These are phyloP conservation scores for Brettanomyces nanus DNA, from an alignment of 805 yeast species.

Conservation along the genomic window DNA sequence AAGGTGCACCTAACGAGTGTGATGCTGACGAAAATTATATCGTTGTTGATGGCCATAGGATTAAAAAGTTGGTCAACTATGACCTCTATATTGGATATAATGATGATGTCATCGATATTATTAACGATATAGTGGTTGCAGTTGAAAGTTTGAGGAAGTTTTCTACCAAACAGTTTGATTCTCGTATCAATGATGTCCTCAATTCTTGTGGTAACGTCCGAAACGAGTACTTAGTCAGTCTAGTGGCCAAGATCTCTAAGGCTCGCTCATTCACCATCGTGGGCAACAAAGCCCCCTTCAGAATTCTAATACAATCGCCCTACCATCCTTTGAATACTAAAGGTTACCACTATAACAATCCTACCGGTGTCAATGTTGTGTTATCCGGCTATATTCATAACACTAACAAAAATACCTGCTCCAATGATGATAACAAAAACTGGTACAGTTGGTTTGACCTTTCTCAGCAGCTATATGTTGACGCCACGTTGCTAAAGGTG, in stretches of 20 bases:
- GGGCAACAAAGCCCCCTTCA: constrained; percentile 24
- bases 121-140: constrained; percentile 24
- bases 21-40: background rate
- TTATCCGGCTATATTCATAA: constrained; percentile 19
- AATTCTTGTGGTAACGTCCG: constrained; percentile 11
- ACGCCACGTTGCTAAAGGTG: constrained; percentile 31
- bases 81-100: constrained; percentile 29
- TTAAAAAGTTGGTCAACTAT: constrained; percentile 8
- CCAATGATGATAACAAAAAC: constrained; percentile 17
- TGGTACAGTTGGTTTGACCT: constrained; percentile 31
- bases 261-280: constrained; percentile 23
- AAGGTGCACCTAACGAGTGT: background rate
- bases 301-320: constrained; percentile 19
- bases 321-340: constrained; percentile 23
- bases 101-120: constrained; percentile 25
- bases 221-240: constrained; percentile 9
- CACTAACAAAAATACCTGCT: constrained; percentile 17
- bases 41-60: background rate
- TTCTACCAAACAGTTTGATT: background rate
- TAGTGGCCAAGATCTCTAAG: constrained; percentile 14
- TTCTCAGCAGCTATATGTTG: constrained; percentile 30
- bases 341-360: constrained; percentile 21
- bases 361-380: constrained; percentile 14
- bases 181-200: constrained; percentile 1
- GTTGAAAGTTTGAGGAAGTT: constrained; percentile 20